Percentiles rank a stretch among this genome's conserved stretches.
Conservation (phyloP, 768 basidiomycete species). For the Leccinellum albellum region DNA sequence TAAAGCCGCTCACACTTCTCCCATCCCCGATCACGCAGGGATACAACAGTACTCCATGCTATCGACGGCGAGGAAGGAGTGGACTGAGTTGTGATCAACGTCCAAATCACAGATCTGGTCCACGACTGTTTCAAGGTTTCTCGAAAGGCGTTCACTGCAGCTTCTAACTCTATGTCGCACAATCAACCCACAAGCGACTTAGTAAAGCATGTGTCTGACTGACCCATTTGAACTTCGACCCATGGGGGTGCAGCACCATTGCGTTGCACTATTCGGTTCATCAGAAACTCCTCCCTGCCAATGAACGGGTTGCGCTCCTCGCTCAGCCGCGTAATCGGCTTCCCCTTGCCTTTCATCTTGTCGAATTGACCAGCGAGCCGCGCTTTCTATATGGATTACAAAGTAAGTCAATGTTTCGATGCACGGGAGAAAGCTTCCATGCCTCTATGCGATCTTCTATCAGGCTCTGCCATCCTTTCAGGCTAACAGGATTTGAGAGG, state of each 20-base stretch:
- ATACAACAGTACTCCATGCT: conserved; percentile 35
- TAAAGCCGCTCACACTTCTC: conserved; percentile 62
- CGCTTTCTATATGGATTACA: conserved; percentile 46
- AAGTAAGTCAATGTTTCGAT: background rate
- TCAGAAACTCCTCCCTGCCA: conserved; percentile 71
- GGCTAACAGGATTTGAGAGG: conserved; percentile 47
- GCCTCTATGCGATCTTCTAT: conserved; percentile 83
- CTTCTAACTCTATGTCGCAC: conserved; percentile 57
- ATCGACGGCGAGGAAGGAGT: conserved; percentile 37
- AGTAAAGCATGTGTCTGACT: conserved; percentile 14
- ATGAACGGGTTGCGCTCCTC: conserved; percentile 65
- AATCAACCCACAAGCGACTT: conserved; percentile 2
- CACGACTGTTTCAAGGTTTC: conserved; percentile 62
- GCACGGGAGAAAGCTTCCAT: conserved; percentile 5
- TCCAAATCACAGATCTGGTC: conserved; percentile 71
- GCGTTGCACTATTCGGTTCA: conserved; percentile 81
- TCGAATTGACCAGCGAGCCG: conserved; percentile 65
- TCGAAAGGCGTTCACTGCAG: conserved; percentile 58
- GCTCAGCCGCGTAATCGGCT: conserved; percentile 40
- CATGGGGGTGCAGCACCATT: conserved; percentile 84
- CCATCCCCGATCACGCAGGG: conserved; percentile 66
- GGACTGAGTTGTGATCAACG: conserved; percentile 43
- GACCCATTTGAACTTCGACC: conserved; percentile 77
- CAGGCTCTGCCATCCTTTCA: conserved; percentile 74
- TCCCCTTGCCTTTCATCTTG: conserved; percentile 64